Evolutionary conservation across 2,329 filamentous ascomycete species (phyloP).

Genomic region (Periconia sp.): DNA sequence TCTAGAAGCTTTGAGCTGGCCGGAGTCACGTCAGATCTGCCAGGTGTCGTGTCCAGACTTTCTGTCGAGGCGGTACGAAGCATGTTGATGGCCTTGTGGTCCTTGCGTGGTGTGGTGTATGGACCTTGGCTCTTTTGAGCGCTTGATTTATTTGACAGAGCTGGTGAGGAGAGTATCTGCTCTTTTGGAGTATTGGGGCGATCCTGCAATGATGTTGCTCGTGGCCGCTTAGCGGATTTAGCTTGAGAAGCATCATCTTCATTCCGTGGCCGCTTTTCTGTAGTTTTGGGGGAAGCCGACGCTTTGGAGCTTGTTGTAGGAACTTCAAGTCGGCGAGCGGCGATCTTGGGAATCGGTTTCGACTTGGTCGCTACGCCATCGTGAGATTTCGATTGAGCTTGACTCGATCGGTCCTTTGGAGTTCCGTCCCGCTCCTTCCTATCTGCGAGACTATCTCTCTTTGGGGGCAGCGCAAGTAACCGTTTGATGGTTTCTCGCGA

Average conservation of each 20-base stretch:
- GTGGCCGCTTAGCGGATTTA: constrained; percentile 40
- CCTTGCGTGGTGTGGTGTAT: constrained; percentile 45
- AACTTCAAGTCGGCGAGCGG: constrained; percentile 28
- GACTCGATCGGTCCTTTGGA: constrained; percentile 21
- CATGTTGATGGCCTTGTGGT: constrained; percentile 42
- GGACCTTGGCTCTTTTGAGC: constrained; percentile 35
- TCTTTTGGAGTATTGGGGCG: constrained; percentile 39
- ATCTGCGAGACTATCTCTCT: constrained; percentile 12
- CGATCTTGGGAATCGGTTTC: constrained; percentile 35
- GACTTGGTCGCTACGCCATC: constrained; percentile 27
- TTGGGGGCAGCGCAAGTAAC: constrained; percentile 41
- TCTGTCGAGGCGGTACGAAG: constrained; percentile 42
- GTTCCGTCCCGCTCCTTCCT: constrained; percentile 35
- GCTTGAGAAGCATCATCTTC: constrained; percentile 35
- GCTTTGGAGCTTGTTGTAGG: constrained; percentile 22
- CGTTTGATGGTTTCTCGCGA: constrained; percentile 54
- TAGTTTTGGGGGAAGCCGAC: constrained; percentile 18
- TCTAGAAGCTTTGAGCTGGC: constrained; percentile 28
- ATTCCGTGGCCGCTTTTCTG: constrained; percentile 43
- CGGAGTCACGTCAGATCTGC: constrained; percentile 36
- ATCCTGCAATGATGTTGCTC: constrained; percentile 35
- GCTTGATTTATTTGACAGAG: constrained; percentile 32
- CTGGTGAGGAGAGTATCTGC: constrained; percentile 34
- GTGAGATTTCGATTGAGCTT: constrained; percentile 24
- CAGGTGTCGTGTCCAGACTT: constrained; percentile 42